These are phyloP conservation scores for Fusarium tanahbumbuense DNA, from an alignment of 2,329 filamentous ascomycete species.

Conservation along the genomic window DNA sequence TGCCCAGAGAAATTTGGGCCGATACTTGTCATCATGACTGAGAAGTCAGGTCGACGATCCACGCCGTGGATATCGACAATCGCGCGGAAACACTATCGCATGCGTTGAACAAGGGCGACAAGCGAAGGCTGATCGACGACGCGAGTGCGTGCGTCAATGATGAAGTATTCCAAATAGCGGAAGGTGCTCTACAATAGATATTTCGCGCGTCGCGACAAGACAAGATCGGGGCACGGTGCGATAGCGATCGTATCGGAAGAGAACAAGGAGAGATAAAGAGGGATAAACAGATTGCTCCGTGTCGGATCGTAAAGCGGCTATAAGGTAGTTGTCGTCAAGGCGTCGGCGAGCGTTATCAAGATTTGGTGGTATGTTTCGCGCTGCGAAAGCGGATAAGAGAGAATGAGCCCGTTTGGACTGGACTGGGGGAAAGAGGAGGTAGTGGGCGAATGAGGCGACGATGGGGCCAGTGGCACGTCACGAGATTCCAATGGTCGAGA, in stretches of 20 bases:
- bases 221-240: slow-evolving; percentile 38
- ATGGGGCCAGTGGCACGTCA: slow-evolving; percentile 47
- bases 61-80: slow-evolving; percentile 70
- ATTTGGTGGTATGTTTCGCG: slow-evolving; percentile 46
- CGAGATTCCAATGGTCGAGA: slow-evolving; percentile 39
- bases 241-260: slow-evolving; percentile 37
- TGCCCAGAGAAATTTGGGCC: slow-evolving; percentile 73
- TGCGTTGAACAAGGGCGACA: slow-evolving; percentile 42
- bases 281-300: slow-evolving; percentile 17
- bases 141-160: slow-evolving; percentile 36
- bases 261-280: slow-evolving; percentile 21
- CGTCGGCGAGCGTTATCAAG: slow-evolving; percentile 43
- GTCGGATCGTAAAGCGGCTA: slow-evolving; percentile 31
- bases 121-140: slow-evolving; percentile 14
- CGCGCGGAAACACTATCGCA: slow-evolving; percentile 58
- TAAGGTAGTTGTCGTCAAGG: slow-evolving; percentile 39
- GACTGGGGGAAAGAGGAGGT: slow-evolving; percentile 32
- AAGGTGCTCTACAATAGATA: slow-evolving; percentile 33
- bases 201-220: slow-evolving; percentile 48
- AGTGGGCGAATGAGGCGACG: slow-evolving; percentile 44
- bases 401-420: slow-evolving; percentile 23
- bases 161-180: slow-evolving; percentile 28
- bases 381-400: slow-evolving; percentile 43
- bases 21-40: slow-evolving; percentile 77
- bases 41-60: slow-evolving; percentile 61